These are phyloP conservation scores for Volvox africanus DNA, from an alignment of 139 green algal species.

Conservation along the genomic window DNA sequence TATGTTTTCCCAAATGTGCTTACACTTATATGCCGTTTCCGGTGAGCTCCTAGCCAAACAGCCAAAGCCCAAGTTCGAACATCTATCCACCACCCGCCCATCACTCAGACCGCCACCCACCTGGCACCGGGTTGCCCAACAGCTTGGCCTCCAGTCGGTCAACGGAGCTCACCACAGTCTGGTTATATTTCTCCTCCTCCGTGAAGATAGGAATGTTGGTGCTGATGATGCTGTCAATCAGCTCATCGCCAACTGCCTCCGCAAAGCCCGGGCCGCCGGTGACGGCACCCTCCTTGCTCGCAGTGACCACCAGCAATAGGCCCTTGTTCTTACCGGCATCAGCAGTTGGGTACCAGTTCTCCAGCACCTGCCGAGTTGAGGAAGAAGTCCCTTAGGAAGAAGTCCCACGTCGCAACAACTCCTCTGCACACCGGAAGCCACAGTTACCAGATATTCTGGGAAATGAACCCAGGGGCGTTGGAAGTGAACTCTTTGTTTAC, in stretches of 20 bases:
- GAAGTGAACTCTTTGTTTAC: no score
- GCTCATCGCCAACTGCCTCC: slow-evolving; percentile 87
- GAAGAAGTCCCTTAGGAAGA: no score
- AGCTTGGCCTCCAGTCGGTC: slow-evolving; percentile 90
- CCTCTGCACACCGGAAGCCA: no score
- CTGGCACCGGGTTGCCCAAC: slow-evolving; percentile 79
- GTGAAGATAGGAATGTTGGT: slow-evolving; percentile 97
- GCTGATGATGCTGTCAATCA: slow-evolving; percentile 91
- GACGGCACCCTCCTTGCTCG: slow-evolving; percentile 95
- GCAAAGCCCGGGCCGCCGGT: slow-evolving; percentile 90
- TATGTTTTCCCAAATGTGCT: no score
- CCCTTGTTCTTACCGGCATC: slow-evolving; percentile 89
- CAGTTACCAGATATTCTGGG: no score
- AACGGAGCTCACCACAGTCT: slow-evolving; percentile 81
- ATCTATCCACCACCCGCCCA: no score
- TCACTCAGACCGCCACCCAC: slow-evolving; percentile 41
- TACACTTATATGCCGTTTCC: no score
- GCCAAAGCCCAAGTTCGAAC: no score
- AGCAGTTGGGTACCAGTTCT: slow-evolving; percentile 89
- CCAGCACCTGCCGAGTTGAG: slow-evolving; percentile 65
- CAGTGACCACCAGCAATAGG: slow-evolving; percentile 94
- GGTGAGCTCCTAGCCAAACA: no score
- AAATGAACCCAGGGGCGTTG: no score
- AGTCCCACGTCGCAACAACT: no score
- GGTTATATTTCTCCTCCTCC: slow-evolving; percentile 95